These are phyloP conservation scores for Schrenkiella parvula DNA, from an alignment of 345 rosid species.

Conservation along the genomic window DNA sequence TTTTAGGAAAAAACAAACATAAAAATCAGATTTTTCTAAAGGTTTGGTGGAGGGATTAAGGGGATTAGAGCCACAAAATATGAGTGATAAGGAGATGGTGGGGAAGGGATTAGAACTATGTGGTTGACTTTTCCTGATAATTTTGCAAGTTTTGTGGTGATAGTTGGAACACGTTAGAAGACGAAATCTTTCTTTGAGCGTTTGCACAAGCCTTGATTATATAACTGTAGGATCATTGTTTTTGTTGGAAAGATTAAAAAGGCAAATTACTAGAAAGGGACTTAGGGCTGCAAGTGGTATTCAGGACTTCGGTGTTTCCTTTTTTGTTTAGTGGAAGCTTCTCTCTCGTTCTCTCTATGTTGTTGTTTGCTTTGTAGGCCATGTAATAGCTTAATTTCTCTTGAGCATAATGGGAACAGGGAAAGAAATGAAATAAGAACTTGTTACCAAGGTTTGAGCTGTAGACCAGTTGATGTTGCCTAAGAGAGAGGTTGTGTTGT, in stretches of 20 bases:
- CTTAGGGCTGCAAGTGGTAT: constrained; percentile 4
- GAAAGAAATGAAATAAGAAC: neutral
- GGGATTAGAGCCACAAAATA: constrained; percentile 10
- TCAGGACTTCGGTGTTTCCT: neutral
- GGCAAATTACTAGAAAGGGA: neutral
- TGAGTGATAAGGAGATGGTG: constrained; percentile 11
- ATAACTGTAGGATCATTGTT: constrained; percentile 22
- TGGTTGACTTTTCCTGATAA: constrained; percentile 31
- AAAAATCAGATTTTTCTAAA: neutral
- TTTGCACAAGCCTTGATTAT: constrained; percentile 3
- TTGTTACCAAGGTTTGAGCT: neutral
- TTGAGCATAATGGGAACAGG: neutral
- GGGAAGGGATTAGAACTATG: constrained; percentile 14
- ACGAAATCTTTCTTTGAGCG: constrained; percentile 7
- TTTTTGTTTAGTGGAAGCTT: constrained; percentile 12
- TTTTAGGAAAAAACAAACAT: neutral
- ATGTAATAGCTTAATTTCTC: neutral
- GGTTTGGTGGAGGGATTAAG: neutral
- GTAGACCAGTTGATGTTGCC: neutral
- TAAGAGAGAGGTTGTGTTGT: neutral
- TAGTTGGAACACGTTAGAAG: constrained; percentile 17
- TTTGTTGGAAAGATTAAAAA: constrained; percentile 7
- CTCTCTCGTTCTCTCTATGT: constrained; percentile 9
- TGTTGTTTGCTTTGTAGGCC: constrained; percentile 17
- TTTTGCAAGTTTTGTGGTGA: constrained; percentile 9